Base-by-base conservation (phyloP, 176 grass and related monocot genomes). In the Zoysia pacifica region DNA sequence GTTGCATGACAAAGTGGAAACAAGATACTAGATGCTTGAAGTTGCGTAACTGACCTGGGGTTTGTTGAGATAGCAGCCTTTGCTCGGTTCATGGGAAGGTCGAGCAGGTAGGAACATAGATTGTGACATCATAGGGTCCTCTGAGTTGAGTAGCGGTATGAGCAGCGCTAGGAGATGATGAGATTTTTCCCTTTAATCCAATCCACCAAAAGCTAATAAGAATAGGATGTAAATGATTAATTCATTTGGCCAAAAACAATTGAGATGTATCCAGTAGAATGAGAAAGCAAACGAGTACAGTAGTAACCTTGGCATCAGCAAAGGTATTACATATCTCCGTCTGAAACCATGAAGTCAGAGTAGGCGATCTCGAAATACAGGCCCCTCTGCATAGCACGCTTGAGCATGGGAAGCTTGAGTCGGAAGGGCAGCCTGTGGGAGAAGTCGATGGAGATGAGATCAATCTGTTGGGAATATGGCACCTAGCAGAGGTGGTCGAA, bases 171-270 rank as follows among this genome's bases (percentile, higher is more conserved):
- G 92, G 28, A 92, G 42, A 97, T 80, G 53, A 97, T 89, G 76
- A 97, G 74, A 82, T 93, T 94, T 37, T 94, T 97, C 55, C 95
- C 91, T 85, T 82, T 84, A 15, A 87, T 97, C 91, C 90, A 94
- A 11, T 90, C 91, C 39, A 83, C 85, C 48, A 97, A 73, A 58
- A 97, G 61, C 61, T 64, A 11, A 13, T 28, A 28, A 28, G 61
- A 39, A 62, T 28, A 59, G 53, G 15, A 18, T 18, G 53, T 18
- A 55, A 18, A 18, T 55, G 5, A 55, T 55, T 55, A 2, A 1
- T 52, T 49, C 48, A 7, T 11, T 49, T 11, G 9, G 5, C 11
- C 12, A 4, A 5, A 55, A 16, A 12, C 4, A 1, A 18, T 56
- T 49, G 48, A 49, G 48, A 49, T 49, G 7, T 48, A 48, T 5